phyloP scores from a whole-genome alignment of 1,139 yeast genomes.

The Yamadazyma aaseri region DNA sequence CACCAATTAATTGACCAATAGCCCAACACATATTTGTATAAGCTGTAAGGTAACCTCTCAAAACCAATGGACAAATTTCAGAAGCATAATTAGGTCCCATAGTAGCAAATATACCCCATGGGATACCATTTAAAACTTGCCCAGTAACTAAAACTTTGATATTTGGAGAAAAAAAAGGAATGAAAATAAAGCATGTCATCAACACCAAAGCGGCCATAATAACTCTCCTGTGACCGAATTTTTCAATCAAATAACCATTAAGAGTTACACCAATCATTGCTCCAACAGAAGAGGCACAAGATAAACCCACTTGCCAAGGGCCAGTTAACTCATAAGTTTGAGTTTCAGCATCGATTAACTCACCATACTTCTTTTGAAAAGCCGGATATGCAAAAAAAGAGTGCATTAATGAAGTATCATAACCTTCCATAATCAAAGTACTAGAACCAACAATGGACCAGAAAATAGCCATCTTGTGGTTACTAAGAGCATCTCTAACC shows the following conservation, averaged over 20 bases:
- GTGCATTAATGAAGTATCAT: slow-evolving; percentile 37
- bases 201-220: slow-evolving; percentile 27
- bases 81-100: slow-evolving; percentile 45
- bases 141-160: slow-evolving; percentile 36
- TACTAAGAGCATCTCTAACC: slow-evolving; percentile 16
- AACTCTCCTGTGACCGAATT: slow-evolving; percentile 38
- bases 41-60: slow-evolving; percentile 42
- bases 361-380: slow-evolving; percentile 39
- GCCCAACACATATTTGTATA: slow-evolving; percentile 45
- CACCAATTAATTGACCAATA: slow-evolving; percentile 40
- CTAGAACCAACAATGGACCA: slow-evolving; percentile 21
- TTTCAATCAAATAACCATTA: slow-evolving; percentile 37
- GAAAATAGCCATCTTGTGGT: slow-evolving; percentile 20
- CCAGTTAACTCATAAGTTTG: slow-evolving; percentile 37
- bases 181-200: slow-evolving; percentile 34
- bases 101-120: slow-evolving; percentile 48
- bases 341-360: slow-evolving; percentile 18
- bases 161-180: slow-evolving; percentile 41
- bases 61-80: slow-evolving; percentile 45
- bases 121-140: slow-evolving; percentile 41
- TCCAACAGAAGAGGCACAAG: slow-evolving; percentile 34
- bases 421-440: slow-evolving; percentile 43
- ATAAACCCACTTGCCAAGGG: slow-evolving; percentile 43
- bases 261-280: slow-evolving; percentile 36
- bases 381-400: slow-evolving; percentile 43